Percentiles rank a stretch among this genome's conserved stretches.
Conservation (phyloP, 148 eudicot species). For the Dysphania ambrosioides region DNA sequence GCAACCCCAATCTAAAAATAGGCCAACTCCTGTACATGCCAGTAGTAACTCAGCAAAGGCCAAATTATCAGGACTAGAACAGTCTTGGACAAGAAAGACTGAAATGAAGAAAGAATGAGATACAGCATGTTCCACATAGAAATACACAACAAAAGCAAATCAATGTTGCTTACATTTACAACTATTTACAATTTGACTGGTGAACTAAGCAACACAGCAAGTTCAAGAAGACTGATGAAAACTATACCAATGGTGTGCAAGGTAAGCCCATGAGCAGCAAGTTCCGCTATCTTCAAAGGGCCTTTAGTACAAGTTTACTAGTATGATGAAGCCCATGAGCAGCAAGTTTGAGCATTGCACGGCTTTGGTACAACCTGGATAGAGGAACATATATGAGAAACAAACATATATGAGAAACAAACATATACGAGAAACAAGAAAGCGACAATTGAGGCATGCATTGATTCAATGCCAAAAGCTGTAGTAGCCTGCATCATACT, state of each 20-base stretch:
- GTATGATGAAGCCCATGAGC: constrained; percentile 63
- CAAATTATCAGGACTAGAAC: no score
- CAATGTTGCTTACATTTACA: constrained; percentile 31
- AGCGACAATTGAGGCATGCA: no score
- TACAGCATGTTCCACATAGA: no score
- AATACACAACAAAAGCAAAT: constrained; percentile 5
- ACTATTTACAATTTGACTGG: constrained; percentile 25
- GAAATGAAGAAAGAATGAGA: background rate
- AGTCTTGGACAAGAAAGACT: constrained; percentile 3
- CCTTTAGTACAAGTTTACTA: constrained; percentile 58
- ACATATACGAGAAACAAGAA: constrained; percentile 6
- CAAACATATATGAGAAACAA: constrained; percentile 8
- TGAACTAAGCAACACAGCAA: background rate
- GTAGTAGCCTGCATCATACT: background rate
- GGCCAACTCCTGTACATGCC: no score
- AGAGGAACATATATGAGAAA: constrained; percentile 10
- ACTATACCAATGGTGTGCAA: background rate
- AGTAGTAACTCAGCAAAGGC: no score
- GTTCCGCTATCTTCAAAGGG: no score
- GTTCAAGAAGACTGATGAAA: background rate
- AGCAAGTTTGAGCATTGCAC: constrained; percentile 60
- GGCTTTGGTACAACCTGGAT: constrained; percentile 70
- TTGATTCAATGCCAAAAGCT: constrained; percentile 3
- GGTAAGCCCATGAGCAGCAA: no score
- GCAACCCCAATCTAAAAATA: no score